phyloP scores from a whole-genome alignment of 108 stramenopile species.

The Nitzschia putrida region DNA sequence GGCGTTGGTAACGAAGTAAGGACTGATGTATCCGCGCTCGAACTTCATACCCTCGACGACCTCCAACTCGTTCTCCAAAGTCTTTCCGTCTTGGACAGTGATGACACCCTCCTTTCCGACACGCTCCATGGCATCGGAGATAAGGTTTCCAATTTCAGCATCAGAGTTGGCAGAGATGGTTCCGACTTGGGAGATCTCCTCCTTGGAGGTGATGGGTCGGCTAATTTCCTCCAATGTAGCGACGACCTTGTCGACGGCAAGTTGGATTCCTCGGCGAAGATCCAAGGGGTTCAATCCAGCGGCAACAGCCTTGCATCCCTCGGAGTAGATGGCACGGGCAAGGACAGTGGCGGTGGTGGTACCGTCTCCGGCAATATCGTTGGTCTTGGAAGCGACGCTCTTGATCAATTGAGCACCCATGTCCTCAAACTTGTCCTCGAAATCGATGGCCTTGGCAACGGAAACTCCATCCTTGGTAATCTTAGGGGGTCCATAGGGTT shows the following conservation, averaged over 20 bases:
- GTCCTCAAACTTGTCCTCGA: slow-evolving; percentile 97
- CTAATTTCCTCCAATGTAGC: slow-evolving; percentile 86
- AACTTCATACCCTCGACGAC: slow-evolving; percentile 99
- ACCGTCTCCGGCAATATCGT: slow-evolving; percentile 99
- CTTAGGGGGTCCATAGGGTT: slow-evolving; percentile 98
- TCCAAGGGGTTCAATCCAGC: slow-evolving; percentile 99
- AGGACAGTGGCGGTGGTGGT: slow-evolving; percentile 99
- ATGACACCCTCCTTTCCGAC: slow-evolving; percentile 99
- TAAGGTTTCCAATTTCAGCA: slow-evolving; percentile 90
- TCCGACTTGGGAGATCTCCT: slow-evolving; percentile 97
- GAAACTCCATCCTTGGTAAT: slow-evolving; percentile 99
- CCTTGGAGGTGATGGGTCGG: slow-evolving; percentile 93
- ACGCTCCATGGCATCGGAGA: slow-evolving; percentile 98
- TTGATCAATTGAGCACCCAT: slow-evolving; percentile 97
- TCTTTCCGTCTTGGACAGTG: slow-evolving; percentile 99
- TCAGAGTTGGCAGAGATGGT: slow-evolving; percentile 99
- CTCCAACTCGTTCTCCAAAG: slow-evolving; percentile 97
- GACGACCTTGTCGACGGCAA: slow-evolving; percentile 92
- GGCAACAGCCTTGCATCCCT: slow-evolving; percentile 99
- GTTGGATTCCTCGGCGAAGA: slow-evolving; percentile 92
- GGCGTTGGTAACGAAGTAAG: slow-evolving; percentile 98
- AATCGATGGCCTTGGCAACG: slow-evolving; percentile 99
- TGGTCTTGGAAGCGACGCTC: slow-evolving; percentile 97
- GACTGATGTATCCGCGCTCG: slow-evolving; percentile 99
- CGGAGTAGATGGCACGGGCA: slow-evolving; percentile 96